Conservation (phyloP, 2,329 filamentous ascomycete genomes). For the Zymoseptoria ardabiliae region DNA sequence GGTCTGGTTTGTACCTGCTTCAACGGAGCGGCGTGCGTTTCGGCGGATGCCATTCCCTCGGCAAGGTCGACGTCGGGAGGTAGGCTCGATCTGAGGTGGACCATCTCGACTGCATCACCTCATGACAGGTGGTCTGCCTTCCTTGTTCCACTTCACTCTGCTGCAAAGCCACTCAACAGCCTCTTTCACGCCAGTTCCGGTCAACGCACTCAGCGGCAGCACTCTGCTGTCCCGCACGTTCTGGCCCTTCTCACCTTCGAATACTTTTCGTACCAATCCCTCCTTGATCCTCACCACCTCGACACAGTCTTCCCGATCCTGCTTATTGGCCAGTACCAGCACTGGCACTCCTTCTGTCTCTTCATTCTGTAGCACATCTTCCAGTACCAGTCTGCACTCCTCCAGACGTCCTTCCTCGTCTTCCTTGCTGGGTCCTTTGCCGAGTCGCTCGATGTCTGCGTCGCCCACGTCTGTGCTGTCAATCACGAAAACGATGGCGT, state of each 20-base stretch:
- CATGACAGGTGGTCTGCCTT: slow-evolving; percentile 86
- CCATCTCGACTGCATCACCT: slow-evolving; percentile 47
- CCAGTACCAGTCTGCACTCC: slow-evolving; percentile 82
- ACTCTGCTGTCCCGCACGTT: slow-evolving; percentile 86
- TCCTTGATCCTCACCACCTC: slow-evolving; percentile 98
- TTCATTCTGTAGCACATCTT: slow-evolving; percentile 78
- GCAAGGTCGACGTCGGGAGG: neutral
- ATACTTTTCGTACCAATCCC: slow-evolving; percentile 87
- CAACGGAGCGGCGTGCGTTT: too few relatives aligned
- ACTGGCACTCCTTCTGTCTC: slow-evolving; percentile 89
- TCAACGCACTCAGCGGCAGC: slow-evolving; percentile 84
- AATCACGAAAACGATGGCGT: slow-evolving; percentile 96
- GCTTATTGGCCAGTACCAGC: slow-evolving; percentile 91
- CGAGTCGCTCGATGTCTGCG: slow-evolving; percentile 55
- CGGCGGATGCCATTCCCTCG: too few relatives aligned
- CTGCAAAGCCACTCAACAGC: slow-evolving; percentile 95
- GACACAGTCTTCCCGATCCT: slow-evolving; percentile 93
- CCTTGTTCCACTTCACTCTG: slow-evolving; percentile 93
- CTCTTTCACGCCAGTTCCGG: slow-evolving; percentile 74
- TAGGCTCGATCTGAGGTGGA: neutral
- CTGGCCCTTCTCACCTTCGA: slow-evolving; percentile 83
- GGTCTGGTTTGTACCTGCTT: too few relatives aligned
- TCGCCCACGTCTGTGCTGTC: slow-evolving; percentile 91
- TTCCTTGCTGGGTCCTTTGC: slow-evolving; percentile 13
- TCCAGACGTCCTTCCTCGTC: slow-evolving; percentile 56